These are phyloP conservation scores for Ettlia oleoabundans DNA, from an alignment of 139 green algal genomes.

Conservation along the genomic window DNA sequence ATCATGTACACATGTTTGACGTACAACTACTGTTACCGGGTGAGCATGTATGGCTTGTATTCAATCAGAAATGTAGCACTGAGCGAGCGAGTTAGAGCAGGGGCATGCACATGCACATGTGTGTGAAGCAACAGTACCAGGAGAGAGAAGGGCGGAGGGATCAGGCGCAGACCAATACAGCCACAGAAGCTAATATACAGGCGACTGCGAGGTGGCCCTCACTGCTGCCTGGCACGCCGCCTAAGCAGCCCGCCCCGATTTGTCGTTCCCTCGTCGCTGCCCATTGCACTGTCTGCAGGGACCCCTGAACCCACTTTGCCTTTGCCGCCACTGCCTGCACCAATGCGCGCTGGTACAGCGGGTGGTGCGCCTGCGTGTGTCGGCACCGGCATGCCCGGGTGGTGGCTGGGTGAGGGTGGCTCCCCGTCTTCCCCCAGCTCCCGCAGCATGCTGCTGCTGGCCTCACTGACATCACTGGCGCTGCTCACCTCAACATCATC, in stretches of 20 bases:
- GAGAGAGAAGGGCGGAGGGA: neutral
- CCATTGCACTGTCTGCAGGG: conserved; percentile 23
- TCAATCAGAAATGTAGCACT: no score
- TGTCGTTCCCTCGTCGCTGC: conserved; percentile 17
- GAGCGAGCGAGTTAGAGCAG: neutral
- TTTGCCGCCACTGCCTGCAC: no score
- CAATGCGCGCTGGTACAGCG: no score
- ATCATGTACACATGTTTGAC: neutral
- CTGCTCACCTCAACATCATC: neutral
- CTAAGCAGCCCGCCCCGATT: neutral
- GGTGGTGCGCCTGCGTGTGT: no score
- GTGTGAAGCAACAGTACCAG: neutral
- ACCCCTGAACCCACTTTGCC: no score
- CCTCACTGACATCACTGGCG: conserved; percentile 13
- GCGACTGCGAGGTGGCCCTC: neutral
- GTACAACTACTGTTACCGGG: neutral
- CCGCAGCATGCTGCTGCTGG: conserved; percentile 20
- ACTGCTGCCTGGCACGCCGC: neutral
- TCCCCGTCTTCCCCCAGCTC: conserved; percentile 20
- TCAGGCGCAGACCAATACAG: neutral
- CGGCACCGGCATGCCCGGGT: neutral
- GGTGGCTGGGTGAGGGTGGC: neutral
- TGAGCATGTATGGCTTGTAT: no score
- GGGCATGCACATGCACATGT: neutral
- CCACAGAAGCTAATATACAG: neutral